Percentiles rank a stretch among this genome's conserved stretches.
Evolutionary conservation across 352 stramenopile species (phyloP).

Genomic region (Phytopythium litorale): DNA sequence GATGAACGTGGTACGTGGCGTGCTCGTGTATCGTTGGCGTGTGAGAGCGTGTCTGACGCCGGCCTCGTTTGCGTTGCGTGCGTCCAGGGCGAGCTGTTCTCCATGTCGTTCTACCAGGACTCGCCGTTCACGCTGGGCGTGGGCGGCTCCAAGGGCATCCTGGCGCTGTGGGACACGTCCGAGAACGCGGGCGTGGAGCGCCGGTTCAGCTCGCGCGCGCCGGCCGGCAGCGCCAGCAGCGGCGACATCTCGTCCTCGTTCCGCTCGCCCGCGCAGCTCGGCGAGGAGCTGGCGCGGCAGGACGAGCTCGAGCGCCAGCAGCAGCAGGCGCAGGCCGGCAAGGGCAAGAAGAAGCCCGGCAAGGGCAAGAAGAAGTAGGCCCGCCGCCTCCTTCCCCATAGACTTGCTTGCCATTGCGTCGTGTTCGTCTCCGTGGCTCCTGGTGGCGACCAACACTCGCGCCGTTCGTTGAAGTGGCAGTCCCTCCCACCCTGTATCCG

Average conservation of each 20-base stretch:
- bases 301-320: conserved; percentile 56
- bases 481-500: too few relatives aligned
- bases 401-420: too few relatives aligned
- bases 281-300: conserved; percentile 70
- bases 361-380: conserved; percentile 27
- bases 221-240: conserved; percentile 20
- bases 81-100: conserved; percentile 84
- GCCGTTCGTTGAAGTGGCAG: too few relatives aligned
- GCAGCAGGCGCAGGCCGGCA: conserved; percentile 48
- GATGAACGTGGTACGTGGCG: conserved; percentile 86
- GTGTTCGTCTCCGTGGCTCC: too few relatives aligned
- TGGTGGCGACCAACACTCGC: too few relatives aligned
- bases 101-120: conserved; percentile 88
- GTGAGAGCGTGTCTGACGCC: neutral
- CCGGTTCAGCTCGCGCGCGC: conserved; percentile 74
- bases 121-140: conserved; percentile 87
- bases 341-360: conserved; percentile 29
- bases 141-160: conserved; percentile 84
- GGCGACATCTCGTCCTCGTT: conserved; percentile 70
- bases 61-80: neutral
- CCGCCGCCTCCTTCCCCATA: neutral
- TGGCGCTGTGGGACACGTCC: conserved; percentile 89
- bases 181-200: conserved; percentile 86
- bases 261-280: conserved; percentile 65
- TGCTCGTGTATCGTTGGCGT: neutral